Conservation (phyloP, 2,329 filamentous ascomycete species). For the Fusarium globosum region DNA sequence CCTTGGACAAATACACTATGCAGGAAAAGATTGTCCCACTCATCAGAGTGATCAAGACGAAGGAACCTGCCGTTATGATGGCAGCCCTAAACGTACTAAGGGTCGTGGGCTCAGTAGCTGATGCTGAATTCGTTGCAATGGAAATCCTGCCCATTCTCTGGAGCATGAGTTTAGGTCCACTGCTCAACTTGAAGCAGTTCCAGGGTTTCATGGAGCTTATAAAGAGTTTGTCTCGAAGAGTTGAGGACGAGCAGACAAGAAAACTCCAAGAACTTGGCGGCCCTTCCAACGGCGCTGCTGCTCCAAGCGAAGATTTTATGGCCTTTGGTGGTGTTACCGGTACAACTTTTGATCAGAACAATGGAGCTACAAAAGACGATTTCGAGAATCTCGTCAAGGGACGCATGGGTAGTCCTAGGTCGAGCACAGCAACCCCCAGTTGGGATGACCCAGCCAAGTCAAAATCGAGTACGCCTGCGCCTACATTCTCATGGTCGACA, state of each 20-base stretch:
- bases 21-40: slow-evolving; percentile 96
- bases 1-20: slow-evolving; percentile 96
- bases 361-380: slow-evolving; percentile 72
- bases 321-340: slow-evolving; percentile 76
- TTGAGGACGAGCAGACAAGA: slow-evolving; percentile 88
- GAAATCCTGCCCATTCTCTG: slow-evolving; percentile 91
- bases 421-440: slow-evolving; percentile 57
- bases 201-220: slow-evolving; percentile 91
- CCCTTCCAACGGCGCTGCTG: slow-evolving; percentile 61
- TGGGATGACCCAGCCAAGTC: slow-evolving; percentile 61
- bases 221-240: slow-evolving; percentile 78
- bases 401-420: slow-evolving; percentile 47
- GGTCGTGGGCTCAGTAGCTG: slow-evolving; percentile 83
- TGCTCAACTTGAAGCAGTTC: slow-evolving; percentile 90
- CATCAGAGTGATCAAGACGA: slow-evolving; percentile 93
- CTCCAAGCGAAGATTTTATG: slow-evolving; percentile 73
- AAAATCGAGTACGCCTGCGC: slow-evolving; percentile 54
- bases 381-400: slow-evolving; percentile 94
- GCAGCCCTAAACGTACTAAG: slow-evolving; percentile 86
- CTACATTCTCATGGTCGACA: slow-evolving; percentile 73
- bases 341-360: slow-evolving; percentile 63
- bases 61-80: slow-evolving; percentile 98
- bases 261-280: slow-evolving; percentile 88
- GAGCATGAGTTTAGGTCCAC: slow-evolving; percentile 89
- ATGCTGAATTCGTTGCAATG: slow-evolving; percentile 91